Percentiles rank a stretch among this genome's conserved stretches.
phyloP scores from a whole-genome alignment of 2,329 filamentous ascomycete genomes.

The Alternaria sp. region DNA sequence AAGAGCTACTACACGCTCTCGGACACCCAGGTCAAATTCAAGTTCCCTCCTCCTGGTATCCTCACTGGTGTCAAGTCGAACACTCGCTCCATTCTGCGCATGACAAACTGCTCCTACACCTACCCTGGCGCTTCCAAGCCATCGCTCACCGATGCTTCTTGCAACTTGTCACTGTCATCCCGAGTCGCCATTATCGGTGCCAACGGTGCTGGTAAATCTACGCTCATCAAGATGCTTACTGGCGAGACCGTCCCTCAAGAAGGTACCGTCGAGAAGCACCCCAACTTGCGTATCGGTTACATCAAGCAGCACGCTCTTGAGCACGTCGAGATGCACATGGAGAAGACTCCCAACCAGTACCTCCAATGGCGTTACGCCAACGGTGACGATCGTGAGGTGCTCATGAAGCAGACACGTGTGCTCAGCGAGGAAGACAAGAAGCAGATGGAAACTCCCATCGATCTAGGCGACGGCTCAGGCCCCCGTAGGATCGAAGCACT shows the following conservation, averaged over 20 bases:
- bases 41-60: slow-evolving; percentile 95
- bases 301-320: slow-evolving; percentile 99
- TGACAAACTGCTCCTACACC: slow-evolving; percentile 89
- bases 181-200: slow-evolving; percentile 95
- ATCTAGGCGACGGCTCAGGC: slow-evolving; percentile 82
- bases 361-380: slow-evolving; percentile 98
- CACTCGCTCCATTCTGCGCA: slow-evolving; percentile 92
- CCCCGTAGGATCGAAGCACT: slow-evolving; percentile 80
- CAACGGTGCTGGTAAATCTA: slow-evolving; percentile 98
- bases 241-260: slow-evolving; percentile 84
- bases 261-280: slow-evolving; percentile 96
- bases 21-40: slow-evolving; percentile 88
- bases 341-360: slow-evolving; percentile 99
- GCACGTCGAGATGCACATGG: slow-evolving; percentile 99
- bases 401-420: slow-evolving; percentile 95
- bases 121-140: slow-evolving; percentile 91
- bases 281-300: slow-evolving; percentile 97
- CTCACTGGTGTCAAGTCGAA: slow-evolving; percentile 92
- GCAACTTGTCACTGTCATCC: slow-evolving; percentile 85
- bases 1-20: slow-evolving; percentile 98
- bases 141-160: slow-evolving; percentile 86
- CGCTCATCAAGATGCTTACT: slow-evolving; percentile 95
- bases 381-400: slow-evolving; percentile 94
- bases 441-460: slow-evolving; percentile 90
- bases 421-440: slow-evolving; percentile 82